Percentiles rank a stretch among this genome's conserved stretches.
Evolutionary conservation across 139 green algal species (phyloP).

Genomic region (Picochlorum costavermella): DNA sequence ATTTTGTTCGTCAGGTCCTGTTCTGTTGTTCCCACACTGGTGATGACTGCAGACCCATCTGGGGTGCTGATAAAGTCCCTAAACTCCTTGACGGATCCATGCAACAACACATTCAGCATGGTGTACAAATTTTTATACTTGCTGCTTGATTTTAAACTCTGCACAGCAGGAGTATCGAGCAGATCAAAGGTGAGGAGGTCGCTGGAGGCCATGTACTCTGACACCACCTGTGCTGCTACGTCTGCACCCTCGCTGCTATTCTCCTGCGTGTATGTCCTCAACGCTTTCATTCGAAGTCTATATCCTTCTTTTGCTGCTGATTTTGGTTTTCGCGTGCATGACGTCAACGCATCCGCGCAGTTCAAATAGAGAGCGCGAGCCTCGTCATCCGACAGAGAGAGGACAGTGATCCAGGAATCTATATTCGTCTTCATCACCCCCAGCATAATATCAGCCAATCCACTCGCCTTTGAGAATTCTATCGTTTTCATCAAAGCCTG

Average conservation of each 20-base stretch:
- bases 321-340: constrained; percentile 26
- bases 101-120: constrained; percentile 24
- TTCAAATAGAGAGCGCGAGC: constrained; percentile 21
- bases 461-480: constrained; percentile 9
- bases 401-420: constrained; percentile 23
- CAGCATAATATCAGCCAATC: constrained; percentile 26
- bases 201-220: constrained; percentile 20
- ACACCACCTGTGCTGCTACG: constrained; percentile 15
- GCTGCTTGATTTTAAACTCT: neutral
- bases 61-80: constrained; percentile 10
- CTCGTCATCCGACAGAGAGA: constrained; percentile 9
- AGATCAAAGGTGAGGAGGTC: constrained; percentile 33
- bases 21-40: neutral
- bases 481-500: constrained; percentile 27
- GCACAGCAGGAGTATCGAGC: constrained; percentile 18
- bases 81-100: constrained; percentile 18
- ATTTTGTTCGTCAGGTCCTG: constrained; percentile 28
- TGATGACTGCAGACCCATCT: neutral
- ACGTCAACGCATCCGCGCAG: constrained; percentile 20
- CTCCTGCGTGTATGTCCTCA: constrained; percentile 27
- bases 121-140: constrained; percentile 15
- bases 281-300: constrained; percentile 20
- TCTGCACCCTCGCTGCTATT: neutral
- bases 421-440: constrained; percentile 14
- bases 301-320: constrained; percentile 31